Conservation (phyloP, 768 basidiomycete genomes). For the Inosperma sp. region DNA sequence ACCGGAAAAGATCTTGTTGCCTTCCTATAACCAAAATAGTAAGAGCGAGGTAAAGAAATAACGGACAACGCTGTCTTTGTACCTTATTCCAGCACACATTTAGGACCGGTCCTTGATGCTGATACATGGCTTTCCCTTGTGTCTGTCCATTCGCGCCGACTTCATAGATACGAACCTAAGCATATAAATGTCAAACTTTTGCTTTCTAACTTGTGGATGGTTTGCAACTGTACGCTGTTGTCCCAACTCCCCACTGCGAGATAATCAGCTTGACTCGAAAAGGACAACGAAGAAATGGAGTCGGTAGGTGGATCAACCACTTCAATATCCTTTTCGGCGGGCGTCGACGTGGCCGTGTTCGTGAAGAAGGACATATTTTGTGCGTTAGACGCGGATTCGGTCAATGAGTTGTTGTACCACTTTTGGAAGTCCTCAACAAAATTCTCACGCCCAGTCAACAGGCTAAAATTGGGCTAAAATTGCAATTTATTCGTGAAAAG, state of each 20-base stretch:
- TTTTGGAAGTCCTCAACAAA: too few relatives aligned
- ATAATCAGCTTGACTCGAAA: conserved; percentile 82
- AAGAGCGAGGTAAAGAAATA: conserved; percentile 9
- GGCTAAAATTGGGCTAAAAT: too few relatives aligned
- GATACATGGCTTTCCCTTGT: conserved; percentile 86
- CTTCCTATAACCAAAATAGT: conserved; percentile 53
- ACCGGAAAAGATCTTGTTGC: conserved; percentile 85
- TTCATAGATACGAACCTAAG: conserved; percentile 90
- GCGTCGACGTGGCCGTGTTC: conserved; percentile 31
- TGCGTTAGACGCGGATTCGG: background rate
- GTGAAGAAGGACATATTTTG: conserved; percentile 40
- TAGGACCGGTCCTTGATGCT: conserved; percentile 86
- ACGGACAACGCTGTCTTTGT: background rate
- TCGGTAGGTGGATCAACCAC: conserved; percentile 78
- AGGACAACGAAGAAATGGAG: conserved; percentile 80
- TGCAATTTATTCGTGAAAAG: too few relatives aligned
- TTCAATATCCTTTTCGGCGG: conserved; percentile 73
- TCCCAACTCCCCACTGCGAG: conserved; percentile 94
- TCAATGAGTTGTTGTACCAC: background rate
- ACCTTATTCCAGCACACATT: conserved; percentile 91
- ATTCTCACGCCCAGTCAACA: too few relatives aligned
- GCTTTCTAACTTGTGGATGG: background rate
- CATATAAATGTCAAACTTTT: conserved; percentile 13
- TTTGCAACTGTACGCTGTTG: conserved; percentile 63
- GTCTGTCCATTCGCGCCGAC: conserved; percentile 75